Evolutionary conservation across 1,284 basidiomycete genomes (phyloP).

Genomic region (Porogramme epimiltina): DNA sequence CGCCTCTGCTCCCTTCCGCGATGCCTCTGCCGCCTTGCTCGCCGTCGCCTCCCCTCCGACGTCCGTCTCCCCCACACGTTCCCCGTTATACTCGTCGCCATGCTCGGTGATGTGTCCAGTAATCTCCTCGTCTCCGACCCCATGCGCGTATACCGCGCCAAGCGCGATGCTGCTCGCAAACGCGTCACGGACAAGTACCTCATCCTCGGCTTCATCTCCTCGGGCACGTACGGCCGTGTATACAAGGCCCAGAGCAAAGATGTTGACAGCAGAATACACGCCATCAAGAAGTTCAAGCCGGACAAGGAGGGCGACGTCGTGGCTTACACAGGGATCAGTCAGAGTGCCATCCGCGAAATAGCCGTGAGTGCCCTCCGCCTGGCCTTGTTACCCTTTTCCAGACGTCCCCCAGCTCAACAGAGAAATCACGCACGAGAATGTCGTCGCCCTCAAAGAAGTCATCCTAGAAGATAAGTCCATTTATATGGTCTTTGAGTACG

Average conservation of each 20-base stretch:
- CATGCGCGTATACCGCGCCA: constrained; percentile 85
- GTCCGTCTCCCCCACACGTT: too few relatives aligned
- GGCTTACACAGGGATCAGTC: constrained; percentile 96
- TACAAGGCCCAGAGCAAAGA: constrained; percentile 92
- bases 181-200: constrained; percentile 82
- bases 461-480: constrained; percentile 98
- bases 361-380: constrained; percentile 58
- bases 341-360: constrained; percentile 96
- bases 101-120: constrained; percentile 21
- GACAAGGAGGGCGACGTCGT: constrained; percentile 96
- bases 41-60: too few relatives aligned
- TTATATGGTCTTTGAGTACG: constrained; percentile 99
- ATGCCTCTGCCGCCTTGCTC: too few relatives aligned
- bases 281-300: constrained; percentile 99
- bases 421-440: constrained; percentile 92
- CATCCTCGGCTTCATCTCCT: constrained; percentile 97
- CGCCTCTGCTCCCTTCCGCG: too few relatives aligned
- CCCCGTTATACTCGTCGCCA: background rate
- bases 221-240: constrained; percentile 96
- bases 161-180: constrained; percentile 68
- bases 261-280: constrained; percentile 72
- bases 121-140: constrained; percentile 46
- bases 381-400: background rate
- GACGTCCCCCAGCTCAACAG: constrained; percentile 73
- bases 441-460: constrained; percentile 91